These are phyloP conservation scores for Hericium rajendrae DNA, from an alignment of 768 basidiomycete species.

Conservation along the genomic window DNA sequence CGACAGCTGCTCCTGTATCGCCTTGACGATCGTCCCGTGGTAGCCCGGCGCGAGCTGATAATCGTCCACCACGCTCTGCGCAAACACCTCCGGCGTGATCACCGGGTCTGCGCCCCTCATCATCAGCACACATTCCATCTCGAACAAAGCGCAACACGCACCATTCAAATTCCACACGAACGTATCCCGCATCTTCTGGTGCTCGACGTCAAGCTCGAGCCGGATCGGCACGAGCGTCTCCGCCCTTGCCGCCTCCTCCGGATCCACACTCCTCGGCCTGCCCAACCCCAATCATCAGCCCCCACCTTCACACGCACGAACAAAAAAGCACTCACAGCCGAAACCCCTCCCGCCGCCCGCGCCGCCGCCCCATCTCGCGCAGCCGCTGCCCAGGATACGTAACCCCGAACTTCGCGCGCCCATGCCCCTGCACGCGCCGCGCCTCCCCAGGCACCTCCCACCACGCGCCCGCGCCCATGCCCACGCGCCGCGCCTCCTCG, in stretches of 20 bases:
- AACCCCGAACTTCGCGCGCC: constrained; percentile 38
- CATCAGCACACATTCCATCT: neutral
- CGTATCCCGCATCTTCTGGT: constrained; percentile 88
- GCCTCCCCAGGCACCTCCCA: constrained; percentile 47
- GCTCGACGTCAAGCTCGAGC: constrained; percentile 94
- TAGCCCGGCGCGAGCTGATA: constrained; percentile 64
- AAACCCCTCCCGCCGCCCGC: constrained; percentile 56
- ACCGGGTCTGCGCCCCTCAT: constrained; percentile 55
- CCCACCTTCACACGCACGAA: neutral
- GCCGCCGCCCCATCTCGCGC: constrained; percentile 34
- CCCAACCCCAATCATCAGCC: constrained; percentile 9
- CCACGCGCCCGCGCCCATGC: constrained; percentile 42
- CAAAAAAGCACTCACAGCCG: constrained; percentile 53
- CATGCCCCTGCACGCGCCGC: constrained; percentile 22
- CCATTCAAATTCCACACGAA: constrained; percentile 97
- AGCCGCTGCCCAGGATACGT: constrained; percentile 40
- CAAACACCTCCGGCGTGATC: constrained; percentile 84
- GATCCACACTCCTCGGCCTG: constrained; percentile 52
- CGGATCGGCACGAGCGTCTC: constrained; percentile 91
- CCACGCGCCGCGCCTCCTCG: constrained; percentile 36
- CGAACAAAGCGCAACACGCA: constrained; percentile 25
- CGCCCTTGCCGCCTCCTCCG: constrained; percentile 46
- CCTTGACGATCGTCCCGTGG: constrained; percentile 59
- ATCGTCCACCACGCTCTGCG: constrained; percentile 86
- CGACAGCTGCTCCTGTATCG: constrained; percentile 81